A percentile compares a stretch with the other conserved stretches of the same genome.
Conservation (phyloP, 768 basidiomycete genomes). For the Flagelloscypha sp. region DNA sequence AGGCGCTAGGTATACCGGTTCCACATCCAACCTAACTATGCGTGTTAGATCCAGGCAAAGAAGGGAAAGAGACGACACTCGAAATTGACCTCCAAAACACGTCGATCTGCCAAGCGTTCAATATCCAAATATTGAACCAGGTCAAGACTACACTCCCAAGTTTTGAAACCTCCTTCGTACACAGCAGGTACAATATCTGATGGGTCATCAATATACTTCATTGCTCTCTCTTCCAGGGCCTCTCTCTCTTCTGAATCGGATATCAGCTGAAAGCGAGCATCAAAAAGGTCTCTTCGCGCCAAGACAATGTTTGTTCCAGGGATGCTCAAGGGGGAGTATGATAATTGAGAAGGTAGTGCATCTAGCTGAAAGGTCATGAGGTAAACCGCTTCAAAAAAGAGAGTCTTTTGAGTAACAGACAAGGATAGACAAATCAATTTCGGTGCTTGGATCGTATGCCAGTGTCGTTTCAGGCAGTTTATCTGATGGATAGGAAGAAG, state of each 20-base stretch:
- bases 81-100: constrained; percentile 60
- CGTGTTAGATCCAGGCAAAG: not conserved
- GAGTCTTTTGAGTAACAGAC: constrained; percentile 8
- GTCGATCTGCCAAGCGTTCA: constrained; percentile 33
- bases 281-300: constrained; percentile 81
- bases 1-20: constrained; percentile 78
- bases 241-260: constrained; percentile 38
- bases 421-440: constrained; percentile 23
- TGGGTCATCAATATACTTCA: constrained; percentile 68
- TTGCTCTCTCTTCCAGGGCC: constrained; percentile 20
- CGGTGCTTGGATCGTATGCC: constrained; percentile 19
- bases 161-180: constrained; percentile 95
- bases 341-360: constrained; percentile 62
- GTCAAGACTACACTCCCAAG: constrained; percentile 95
- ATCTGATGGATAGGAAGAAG: constrained; percentile 5
- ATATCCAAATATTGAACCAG: constrained; percentile 58
- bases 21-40: constrained; percentile 93
- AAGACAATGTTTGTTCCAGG: constrained; percentile 41
- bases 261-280: constrained; percentile 92
- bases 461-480: not conserved
- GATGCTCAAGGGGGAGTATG: constrained; percentile 66
- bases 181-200: constrained; percentile 88
- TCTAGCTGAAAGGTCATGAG: constrained; percentile 43
- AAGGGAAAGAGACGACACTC: not conserved
- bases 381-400: constrained; percentile 7